Percentiles rank a stretch among this genome's conserved stretches.
Evolutionary conservation across 805 yeast genomes (phyloP).

Genomic region (Brettanomyces custersianus): DNA sequence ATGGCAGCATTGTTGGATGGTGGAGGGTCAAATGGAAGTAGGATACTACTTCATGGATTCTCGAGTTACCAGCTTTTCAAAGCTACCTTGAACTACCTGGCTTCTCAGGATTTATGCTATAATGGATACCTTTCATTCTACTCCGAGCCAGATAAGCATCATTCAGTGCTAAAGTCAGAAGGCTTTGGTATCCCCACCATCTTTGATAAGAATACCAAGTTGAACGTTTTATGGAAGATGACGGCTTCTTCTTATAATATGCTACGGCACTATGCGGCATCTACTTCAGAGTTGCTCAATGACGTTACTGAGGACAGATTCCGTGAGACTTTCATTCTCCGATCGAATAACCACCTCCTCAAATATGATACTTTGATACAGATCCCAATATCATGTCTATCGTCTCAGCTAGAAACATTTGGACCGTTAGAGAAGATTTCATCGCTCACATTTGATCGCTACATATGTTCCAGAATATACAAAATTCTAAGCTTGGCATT

Average conservation of each 20-base stretch:
- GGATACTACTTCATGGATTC: constrained; percentile 75
- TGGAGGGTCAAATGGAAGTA: constrained; percentile 69
- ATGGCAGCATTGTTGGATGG: constrained; percentile 80
- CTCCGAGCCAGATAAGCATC: constrained; percentile 39
- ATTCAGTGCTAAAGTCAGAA: constrained; percentile 35
- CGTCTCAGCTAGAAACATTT: constrained; percentile 35
- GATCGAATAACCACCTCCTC: constrained; percentile 41
- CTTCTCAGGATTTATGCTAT: constrained; percentile 62
- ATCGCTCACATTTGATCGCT: constrained; percentile 61
- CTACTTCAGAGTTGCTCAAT: constrained; percentile 59
- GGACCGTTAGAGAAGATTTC: constrained; percentile 67
- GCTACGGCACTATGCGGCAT: constrained; percentile 56
- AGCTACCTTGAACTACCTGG: constrained; percentile 74
- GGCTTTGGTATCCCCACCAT: constrained; percentile 71
- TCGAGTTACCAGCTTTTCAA: constrained; percentile 91
- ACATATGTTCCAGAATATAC: constrained; percentile 50
- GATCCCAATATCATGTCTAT: constrained; percentile 36
- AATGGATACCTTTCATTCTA: constrained; percentile 62
- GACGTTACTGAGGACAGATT: constrained; percentile 83
- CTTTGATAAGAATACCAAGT: constrained; percentile 65
- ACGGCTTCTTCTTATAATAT: constrained; percentile 54
- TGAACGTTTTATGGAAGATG: constrained; percentile 79
- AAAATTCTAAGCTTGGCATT: constrained; percentile 48
- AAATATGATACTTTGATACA: constrained; percentile 59
- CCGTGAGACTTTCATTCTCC: constrained; percentile 62